These are phyloP conservation scores for Capsicum chinense DNA, from an alignment of 257 asterid genomes.

Conservation along the genomic window DNA sequence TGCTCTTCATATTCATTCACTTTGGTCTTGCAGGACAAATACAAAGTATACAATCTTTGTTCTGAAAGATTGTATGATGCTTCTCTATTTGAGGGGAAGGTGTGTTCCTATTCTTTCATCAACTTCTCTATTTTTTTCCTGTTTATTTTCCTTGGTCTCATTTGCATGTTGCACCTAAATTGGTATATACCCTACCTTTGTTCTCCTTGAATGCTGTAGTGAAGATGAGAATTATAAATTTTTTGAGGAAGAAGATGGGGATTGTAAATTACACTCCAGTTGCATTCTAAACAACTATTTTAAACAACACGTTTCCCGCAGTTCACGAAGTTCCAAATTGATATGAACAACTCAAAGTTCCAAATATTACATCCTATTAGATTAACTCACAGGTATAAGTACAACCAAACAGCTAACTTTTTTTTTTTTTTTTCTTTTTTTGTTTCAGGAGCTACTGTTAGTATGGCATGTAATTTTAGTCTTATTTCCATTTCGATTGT, in stretches of 20 bases:
- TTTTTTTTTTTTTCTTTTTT: neutral
- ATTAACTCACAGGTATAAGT: neutral
- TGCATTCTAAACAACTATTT: slow-evolving; percentile 13
- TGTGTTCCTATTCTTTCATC: slow-evolving; percentile 38
- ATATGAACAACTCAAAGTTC: neutral
- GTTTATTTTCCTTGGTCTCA: neutral
- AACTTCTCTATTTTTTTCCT: neutral
- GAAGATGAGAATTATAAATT: neutral
- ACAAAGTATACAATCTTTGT: slow-evolving; percentile 98
- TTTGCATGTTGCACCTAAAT: slow-evolving; percentile 13
- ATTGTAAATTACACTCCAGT: neutral
- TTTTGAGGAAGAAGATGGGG: neutral
- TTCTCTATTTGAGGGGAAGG: slow-evolving; percentile 98
- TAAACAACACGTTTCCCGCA: neutral
- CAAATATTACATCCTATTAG: neutral
- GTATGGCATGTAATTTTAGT: neutral
- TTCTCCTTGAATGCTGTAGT: slow-evolving; percentile 3
- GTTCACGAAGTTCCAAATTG: slow-evolving; percentile 22
- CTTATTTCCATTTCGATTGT: neutral
- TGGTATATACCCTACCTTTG: slow-evolving; percentile 20
- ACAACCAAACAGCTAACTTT: neutral
- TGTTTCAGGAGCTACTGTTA: neutral
- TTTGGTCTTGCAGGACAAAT: slow-evolving; percentile 70
- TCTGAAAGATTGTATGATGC: slow-evolving; percentile 98
- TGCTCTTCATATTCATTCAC: slow-evolving; percentile 32